A percentile compares a stretch with the other conserved stretches of the same genome.
These are phyloP conservation scores for Pseudocercospora eumusae DNA, from an alignment of 2,329 filamentous ascomycete genomes.

Conservation along the genomic window DNA sequence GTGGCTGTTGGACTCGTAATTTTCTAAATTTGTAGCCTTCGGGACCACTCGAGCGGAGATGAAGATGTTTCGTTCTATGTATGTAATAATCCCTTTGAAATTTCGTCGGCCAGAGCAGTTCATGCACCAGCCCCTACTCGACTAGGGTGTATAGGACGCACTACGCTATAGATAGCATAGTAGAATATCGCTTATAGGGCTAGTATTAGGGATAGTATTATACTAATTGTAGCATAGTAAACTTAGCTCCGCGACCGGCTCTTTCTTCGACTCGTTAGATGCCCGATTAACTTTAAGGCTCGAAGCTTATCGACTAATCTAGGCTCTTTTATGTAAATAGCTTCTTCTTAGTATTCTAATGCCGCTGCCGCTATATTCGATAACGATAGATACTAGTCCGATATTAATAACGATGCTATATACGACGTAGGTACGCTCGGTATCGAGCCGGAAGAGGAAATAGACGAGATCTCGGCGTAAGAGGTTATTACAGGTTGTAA, in stretches of 20 bases:
- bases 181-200: not conserved
- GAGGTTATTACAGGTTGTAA: too few species aligned
- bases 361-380: too few species aligned
- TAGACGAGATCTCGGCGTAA: too few species aligned
- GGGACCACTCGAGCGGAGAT: constrained; percentile 2
- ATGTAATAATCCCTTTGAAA: not conserved
- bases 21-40: not conserved
- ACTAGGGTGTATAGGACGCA: too few species aligned
- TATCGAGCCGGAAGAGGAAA: too few species aligned
- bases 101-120: not conserved
- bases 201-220: not conserved
- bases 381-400: too few species aligned
- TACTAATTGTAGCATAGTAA: not conserved
- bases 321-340: too few species aligned
- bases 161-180: too few species aligned
- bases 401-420: too few species aligned
- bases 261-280: not conserved
- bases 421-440: too few species aligned
- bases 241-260: not conserved
- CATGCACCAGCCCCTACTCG: not conserved
- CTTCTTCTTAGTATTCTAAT: too few species aligned
- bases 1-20: not conserved
- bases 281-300: not conserved
- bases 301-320: not conserved
- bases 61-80: too few species aligned